These are phyloP conservation scores for Suillus ampliporus DNA, from an alignment of 768 basidiomycete genomes.

Conservation along the genomic window DNA sequence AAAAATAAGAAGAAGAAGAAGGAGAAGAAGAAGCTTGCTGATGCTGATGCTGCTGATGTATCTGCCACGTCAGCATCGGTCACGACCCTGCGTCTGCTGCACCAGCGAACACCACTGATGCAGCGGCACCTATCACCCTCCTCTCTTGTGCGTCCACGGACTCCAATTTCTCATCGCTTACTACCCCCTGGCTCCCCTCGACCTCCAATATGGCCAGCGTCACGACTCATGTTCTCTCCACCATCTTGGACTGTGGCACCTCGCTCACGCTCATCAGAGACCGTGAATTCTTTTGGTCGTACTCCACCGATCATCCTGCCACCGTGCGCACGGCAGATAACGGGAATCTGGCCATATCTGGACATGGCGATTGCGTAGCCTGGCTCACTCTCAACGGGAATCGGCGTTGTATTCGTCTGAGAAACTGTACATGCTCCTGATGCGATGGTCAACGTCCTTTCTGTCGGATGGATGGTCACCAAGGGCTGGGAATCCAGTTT, in stretches of 20 bases:
- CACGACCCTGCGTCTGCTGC: neutral
- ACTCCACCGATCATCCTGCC: neutral
- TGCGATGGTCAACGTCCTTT: neutral
- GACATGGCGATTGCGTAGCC: neutral
- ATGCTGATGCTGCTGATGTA: neutral
- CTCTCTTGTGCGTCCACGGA: neutral
- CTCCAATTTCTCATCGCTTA: neutral
- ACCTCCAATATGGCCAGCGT: neutral
- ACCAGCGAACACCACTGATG: neutral
- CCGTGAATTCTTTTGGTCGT: neutral
- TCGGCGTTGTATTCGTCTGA: neutral
- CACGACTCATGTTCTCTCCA: neutral
- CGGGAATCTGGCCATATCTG: neutral
- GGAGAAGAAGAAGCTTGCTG: neutral
- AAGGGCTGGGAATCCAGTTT: neutral
- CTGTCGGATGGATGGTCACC: slow-evolving; percentile 2
- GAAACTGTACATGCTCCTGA: slow-evolving; percentile 7
- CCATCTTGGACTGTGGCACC: neutral
- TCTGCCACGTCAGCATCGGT: neutral
- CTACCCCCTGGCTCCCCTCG: neutral
- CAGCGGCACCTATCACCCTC: neutral
- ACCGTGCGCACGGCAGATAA: neutral
- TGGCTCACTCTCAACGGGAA: neutral
- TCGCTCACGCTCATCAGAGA: neutral
- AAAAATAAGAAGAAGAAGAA: neutral